Conservation (phyloP, 2,329 filamentous ascomycete species). For the Cordyceps javanica region DNA sequence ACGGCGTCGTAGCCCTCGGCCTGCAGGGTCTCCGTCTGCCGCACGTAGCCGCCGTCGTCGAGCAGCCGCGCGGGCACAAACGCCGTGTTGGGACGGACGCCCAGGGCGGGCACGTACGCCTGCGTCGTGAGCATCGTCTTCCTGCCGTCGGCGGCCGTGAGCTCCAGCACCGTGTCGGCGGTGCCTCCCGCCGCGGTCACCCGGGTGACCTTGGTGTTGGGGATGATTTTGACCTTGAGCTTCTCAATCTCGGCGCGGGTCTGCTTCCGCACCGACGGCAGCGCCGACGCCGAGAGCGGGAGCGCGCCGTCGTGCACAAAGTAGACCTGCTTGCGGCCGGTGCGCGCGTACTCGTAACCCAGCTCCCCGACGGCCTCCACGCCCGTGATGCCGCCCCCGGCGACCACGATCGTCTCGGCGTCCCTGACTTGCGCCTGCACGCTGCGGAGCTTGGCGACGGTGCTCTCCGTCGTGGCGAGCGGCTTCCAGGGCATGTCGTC, state of each 20-base stretch:
- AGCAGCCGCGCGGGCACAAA: constrained; percentile 35
- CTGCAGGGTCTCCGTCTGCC: constrained; percentile 32
- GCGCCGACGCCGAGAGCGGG: constrained; percentile 29
- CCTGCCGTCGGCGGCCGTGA: constrained; percentile 27
- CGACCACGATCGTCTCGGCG: constrained; percentile 44
- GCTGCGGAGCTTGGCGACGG: constrained; percentile 31
- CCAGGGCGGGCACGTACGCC: constrained; percentile 42
- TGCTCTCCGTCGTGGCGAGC: constrained; percentile 35
- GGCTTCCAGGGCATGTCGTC: constrained; percentile 45
- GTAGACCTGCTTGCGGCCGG: constrained; percentile 40
- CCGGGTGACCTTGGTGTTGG: constrained; percentile 31
- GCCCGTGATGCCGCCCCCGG: constrained; percentile 45
- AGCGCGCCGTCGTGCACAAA: constrained; percentile 34
- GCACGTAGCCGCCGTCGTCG: constrained; percentile 28
- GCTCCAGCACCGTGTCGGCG: constrained; percentile 27
- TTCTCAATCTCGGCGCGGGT: constrained; percentile 34
- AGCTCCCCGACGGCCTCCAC: constrained; percentile 47
- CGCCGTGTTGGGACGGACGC: constrained; percentile 37
- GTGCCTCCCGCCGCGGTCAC: constrained; percentile 18
- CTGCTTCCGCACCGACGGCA: constrained; percentile 33
- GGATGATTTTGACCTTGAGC: constrained; percentile 37
- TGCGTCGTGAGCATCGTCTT: constrained; percentile 34
- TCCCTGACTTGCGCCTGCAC: constrained; percentile 32
- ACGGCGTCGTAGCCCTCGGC: constrained; percentile 32
- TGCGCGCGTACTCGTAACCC: constrained; percentile 37